phyloP scores from a whole-genome alignment of 108 stramenopile species.

The Bacterosira constricta region DNA sequence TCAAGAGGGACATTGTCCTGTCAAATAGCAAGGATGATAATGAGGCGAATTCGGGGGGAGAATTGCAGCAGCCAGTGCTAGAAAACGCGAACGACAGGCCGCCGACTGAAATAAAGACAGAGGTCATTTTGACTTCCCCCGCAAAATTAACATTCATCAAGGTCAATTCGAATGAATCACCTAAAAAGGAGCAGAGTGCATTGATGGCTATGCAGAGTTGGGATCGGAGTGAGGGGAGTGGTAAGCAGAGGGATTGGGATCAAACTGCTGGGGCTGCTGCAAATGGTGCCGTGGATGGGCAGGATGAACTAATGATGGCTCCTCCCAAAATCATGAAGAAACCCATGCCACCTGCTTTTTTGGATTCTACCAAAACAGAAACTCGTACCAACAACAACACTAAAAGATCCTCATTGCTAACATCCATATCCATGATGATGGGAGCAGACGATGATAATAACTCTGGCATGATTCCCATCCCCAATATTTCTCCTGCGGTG shows the following conservation, averaged over 20 bases:
- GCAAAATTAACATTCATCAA: slow-evolving; percentile 2
- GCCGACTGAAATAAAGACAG: not conserved
- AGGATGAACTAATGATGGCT: slow-evolving; percentile 4
- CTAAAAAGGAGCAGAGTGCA: slow-evolving; percentile 9
- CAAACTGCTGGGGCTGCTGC: not conserved
- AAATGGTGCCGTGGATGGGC: slow-evolving; percentile 1
- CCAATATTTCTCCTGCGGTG: not conserved
- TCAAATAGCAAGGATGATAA: not conserved
- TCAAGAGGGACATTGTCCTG: not conserved
- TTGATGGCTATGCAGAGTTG: slow-evolving; percentile 24
- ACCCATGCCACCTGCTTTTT: not conserved
- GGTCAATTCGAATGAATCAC: not conserved
- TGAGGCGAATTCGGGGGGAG: too few species aligned
- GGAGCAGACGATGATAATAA: not conserved
- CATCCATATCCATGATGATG: too few species aligned
- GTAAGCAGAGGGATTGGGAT: not conserved
- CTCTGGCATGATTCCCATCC: not conserved
- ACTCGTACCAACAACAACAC: not conserved
- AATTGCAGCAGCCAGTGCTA: too few species aligned
- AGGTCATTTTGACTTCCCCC: not conserved
- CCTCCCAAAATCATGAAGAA: not conserved
- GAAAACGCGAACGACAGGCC: too few species aligned
- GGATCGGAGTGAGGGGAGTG: slow-evolving; percentile 20
- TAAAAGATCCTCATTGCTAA: too few species aligned
- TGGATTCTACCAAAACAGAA: not conserved